These are phyloP conservation scores for Nakazawaea sp. DNA, from an alignment of 805 yeast species.

Conservation along the genomic window DNA sequence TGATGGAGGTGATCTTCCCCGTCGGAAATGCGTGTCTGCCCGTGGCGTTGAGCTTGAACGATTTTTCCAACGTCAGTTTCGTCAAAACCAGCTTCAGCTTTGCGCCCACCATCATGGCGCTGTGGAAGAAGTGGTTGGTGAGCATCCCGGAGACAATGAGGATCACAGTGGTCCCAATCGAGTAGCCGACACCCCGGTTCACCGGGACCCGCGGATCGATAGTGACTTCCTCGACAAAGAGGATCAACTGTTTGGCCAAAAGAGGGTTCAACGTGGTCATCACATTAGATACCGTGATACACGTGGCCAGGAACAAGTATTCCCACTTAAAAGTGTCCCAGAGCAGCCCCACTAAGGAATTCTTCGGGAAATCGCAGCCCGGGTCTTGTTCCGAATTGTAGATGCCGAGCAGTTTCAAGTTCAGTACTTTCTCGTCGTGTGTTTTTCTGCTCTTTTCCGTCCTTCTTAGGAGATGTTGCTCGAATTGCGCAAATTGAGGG, in stretches of 20 bases:
- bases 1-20: conserved; percentile 33
- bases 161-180: conserved; percentile 30
- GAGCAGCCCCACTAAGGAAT: conserved; percentile 33
- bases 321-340: conserved; percentile 40
- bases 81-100: conserved; percentile 32
- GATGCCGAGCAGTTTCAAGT: background rate
- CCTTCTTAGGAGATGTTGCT: conserved; percentile 23
- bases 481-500: conserved; percentile 27
- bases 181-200: conserved; percentile 33
- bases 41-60: conserved; percentile 29
- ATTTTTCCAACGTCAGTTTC: conserved; percentile 29
- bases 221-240: conserved; percentile 29
- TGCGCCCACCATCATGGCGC: conserved; percentile 36
- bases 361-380: conserved; percentile 32
- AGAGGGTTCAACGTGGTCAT: conserved; percentile 46
- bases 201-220: conserved; percentile 24
- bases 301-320: conserved; percentile 32
- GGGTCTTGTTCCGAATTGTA: conserved; percentile 7
- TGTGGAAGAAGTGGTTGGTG: conserved; percentile 34
- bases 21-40: conserved; percentile 27
- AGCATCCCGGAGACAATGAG: conserved; percentile 15
- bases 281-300: conserved; percentile 39
- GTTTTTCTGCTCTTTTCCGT: conserved; percentile 17
- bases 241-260: conserved; percentile 29
- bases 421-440: background rate